A percentile compares a stretch with the other conserved stretches of the same genome.
These are phyloP conservation scores for Arabidopsis arenosa DNA, from an alignment of 345 rosid species.

Conservation along the genomic window DNA sequence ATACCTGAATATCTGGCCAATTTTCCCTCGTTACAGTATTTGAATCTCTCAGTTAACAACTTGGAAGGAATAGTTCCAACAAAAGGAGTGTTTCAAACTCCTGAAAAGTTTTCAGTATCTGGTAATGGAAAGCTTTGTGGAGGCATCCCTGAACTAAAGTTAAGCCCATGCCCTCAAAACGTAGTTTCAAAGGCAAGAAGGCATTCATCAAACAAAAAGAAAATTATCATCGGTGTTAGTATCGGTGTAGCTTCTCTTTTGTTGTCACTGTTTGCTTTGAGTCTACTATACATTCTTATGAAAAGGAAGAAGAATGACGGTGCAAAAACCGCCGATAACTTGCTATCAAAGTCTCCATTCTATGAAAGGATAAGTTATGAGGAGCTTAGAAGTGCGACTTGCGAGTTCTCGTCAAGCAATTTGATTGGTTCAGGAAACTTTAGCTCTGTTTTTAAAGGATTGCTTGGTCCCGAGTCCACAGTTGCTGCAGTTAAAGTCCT, in stretches of 20 bases:
- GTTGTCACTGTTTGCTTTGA: background rate
- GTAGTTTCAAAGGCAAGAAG: background rate
- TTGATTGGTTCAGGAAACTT: constrained; percentile 41
- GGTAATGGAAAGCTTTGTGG: constrained; percentile 42
- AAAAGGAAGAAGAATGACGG: constrained; percentile 4
- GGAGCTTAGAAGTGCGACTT: constrained; percentile 36
- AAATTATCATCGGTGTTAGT: constrained; percentile 1
- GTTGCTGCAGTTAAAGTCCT: constrained; percentile 49
- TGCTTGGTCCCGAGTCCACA: constrained; percentile 17
- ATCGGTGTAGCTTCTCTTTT: constrained; percentile 17
- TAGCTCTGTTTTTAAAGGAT: constrained; percentile 43
- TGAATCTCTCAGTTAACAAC: constrained; percentile 40
- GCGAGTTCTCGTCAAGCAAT: constrained; percentile 33
- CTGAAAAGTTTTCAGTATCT: background rate
- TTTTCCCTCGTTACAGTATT: background rate
- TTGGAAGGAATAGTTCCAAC: constrained; percentile 40
- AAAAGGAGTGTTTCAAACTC: constrained; percentile 38
- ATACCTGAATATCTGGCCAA: constrained; percentile 30
- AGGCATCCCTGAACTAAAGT: constrained; percentile 26
- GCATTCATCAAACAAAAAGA: background rate
- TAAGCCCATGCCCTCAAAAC: constrained; percentile 30
- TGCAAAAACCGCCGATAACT: background rate
- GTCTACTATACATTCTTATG: background rate
- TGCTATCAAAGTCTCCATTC: background rate
- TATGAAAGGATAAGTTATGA: constrained; percentile 22